These are phyloP conservation scores for Hypoxylon sp. DNA, from an alignment of 2,329 filamentous ascomycete species.

Conservation along the genomic window DNA sequence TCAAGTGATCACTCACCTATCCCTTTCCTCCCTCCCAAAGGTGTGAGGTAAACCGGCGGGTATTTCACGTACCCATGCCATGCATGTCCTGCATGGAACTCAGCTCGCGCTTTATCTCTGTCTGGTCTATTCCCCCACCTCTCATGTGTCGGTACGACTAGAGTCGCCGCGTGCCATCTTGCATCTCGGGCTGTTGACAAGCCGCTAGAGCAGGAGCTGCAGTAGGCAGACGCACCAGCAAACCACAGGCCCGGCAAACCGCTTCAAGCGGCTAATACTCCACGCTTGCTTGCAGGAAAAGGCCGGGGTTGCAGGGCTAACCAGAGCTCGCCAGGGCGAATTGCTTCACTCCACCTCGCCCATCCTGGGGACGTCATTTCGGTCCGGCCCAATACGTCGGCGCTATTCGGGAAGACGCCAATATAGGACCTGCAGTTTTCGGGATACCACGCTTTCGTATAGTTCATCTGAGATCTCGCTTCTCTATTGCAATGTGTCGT, in stretches of 20 bases:
- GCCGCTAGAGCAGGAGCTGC: slow-evolving; percentile 29
- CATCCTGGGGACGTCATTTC: slow-evolving; percentile 35
- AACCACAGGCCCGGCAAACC: slow-evolving; percentile 18
- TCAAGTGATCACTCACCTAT: slow-evolving; percentile 14
- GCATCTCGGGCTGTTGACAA: slow-evolving; percentile 14
- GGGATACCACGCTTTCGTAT: slow-evolving; percentile 26
- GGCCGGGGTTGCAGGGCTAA: slow-evolving; percentile 11
- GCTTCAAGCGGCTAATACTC: slow-evolving; percentile 33
- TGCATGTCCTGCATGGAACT: slow-evolving; percentile 8
- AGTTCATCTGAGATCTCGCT: slow-evolving; percentile 8
- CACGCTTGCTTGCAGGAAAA: slow-evolving; percentile 9
- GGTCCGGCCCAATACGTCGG: slow-evolving; percentile 33
- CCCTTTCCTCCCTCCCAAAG: slow-evolving; percentile 3
- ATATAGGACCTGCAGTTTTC: slow-evolving; percentile 28
- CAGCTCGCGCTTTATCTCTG: slow-evolving; percentile 27
- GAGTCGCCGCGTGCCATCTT: slow-evolving; percentile 6
- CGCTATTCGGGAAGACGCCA: slow-evolving; percentile 32
- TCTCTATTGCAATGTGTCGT: neutral
- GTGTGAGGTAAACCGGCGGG: neutral
- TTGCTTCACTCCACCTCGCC: slow-evolving; percentile 20
- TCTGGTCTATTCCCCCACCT: neutral
- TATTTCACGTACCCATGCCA: neutral
- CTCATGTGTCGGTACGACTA: slow-evolving; percentile 7
- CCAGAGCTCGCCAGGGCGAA: slow-evolving; percentile 13
- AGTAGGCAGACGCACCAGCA: slow-evolving; percentile 25